These are phyloP conservation scores for Thelonectria discophora DNA, from an alignment of 2,329 filamentous ascomycete species.

Conservation along the genomic window DNA sequence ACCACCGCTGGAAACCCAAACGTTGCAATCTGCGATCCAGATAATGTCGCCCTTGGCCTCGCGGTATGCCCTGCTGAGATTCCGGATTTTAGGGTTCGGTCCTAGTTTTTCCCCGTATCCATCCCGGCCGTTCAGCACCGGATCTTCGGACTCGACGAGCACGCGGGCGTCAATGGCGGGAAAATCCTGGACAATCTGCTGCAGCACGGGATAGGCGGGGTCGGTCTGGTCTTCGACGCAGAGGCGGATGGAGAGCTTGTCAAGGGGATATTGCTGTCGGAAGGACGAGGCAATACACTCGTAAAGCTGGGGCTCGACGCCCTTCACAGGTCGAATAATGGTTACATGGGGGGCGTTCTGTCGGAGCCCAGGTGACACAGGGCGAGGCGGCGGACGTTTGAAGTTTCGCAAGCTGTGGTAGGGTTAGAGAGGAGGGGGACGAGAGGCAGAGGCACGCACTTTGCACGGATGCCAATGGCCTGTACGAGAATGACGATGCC, in stretches of 20 bases:
- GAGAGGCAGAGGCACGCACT: slow-evolving; percentile 53
- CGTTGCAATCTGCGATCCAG: slow-evolving; percentile 96
- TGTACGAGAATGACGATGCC: slow-evolving; percentile 63
- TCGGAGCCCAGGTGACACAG: slow-evolving; percentile 61
- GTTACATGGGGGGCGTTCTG: slow-evolving; percentile 80
- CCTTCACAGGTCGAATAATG: slow-evolving; percentile 92
- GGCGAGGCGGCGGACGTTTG: slow-evolving; percentile 57
- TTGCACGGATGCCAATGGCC: slow-evolving; percentile 62
- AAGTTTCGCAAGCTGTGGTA: slow-evolving; percentile 60
- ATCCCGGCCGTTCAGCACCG: slow-evolving; percentile 65
- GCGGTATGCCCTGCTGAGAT: slow-evolving; percentile 91
- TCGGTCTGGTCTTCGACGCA: slow-evolving; percentile 81
- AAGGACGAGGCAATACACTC: slow-evolving; percentile 91
- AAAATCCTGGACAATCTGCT: slow-evolving; percentile 77
- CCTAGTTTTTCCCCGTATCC: slow-evolving; percentile 71
- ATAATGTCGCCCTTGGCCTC: slow-evolving; percentile 88
- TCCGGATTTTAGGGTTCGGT: slow-evolving; percentile 98
- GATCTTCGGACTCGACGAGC: slow-evolving; percentile 84
- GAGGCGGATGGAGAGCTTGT: slow-evolving; percentile 81
- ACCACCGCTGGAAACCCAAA: slow-evolving; percentile 85
- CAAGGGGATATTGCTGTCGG: slow-evolving; percentile 78
- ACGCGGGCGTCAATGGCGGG: slow-evolving; percentile 75
- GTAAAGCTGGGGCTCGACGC: slow-evolving; percentile 87
- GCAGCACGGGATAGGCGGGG: slow-evolving; percentile 78
- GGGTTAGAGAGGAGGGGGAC: slow-evolving; percentile 12